These are phyloP conservation scores for Phytopythium chamaehyphon DNA, from an alignment of 352 stramenopile species.

Conservation along the genomic window DNA sequence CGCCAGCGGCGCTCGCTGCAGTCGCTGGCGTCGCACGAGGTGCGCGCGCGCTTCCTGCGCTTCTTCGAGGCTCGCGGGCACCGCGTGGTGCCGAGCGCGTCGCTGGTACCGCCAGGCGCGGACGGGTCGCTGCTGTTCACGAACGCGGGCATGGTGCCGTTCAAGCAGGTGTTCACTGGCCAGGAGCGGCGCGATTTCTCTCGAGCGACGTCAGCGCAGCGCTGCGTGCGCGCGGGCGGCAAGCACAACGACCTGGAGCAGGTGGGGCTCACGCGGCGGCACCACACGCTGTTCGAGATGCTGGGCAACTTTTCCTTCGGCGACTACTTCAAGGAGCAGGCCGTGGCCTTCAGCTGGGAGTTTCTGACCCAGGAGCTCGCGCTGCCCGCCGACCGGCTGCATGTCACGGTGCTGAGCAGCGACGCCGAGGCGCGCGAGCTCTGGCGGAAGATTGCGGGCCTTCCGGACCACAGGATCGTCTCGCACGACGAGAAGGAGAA, in stretches of 20 bases:
- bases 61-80: constrained; percentile 70
- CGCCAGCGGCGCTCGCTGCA: constrained; percentile 25
- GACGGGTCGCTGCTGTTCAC: constrained; percentile 94
- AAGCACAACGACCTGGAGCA: constrained; percentile 99
- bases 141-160: constrained; percentile 97
- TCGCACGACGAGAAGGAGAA: constrained; percentile 90
- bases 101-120: constrained; percentile 79
- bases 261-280: constrained; percentile 95
- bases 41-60: constrained; percentile 53
- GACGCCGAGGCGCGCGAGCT: constrained; percentile 57
- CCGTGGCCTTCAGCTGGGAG: constrained; percentile 92
- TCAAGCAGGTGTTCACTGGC: constrained; percentile 88
- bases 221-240: constrained; percentile 95
- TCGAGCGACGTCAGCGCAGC: constrained; percentile 93
- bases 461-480: constrained; percentile 46
- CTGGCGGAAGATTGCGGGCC: constrained; percentile 50
- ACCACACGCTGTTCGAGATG: constrained; percentile 99
- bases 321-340: constrained; percentile 97
- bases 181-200: constrained; percentile 77
- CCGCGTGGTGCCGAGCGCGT: constrained; percentile 55
- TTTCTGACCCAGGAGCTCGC: constrained; percentile 91
- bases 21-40: constrained; percentile 31
- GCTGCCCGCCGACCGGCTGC: constrained; percentile 47
- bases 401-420: constrained; percentile 64
- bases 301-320: constrained; percentile 98